Evolutionary conservation across 139 green algal genomes (phyloP).

Genomic region (Marvania coccoides): DNA sequence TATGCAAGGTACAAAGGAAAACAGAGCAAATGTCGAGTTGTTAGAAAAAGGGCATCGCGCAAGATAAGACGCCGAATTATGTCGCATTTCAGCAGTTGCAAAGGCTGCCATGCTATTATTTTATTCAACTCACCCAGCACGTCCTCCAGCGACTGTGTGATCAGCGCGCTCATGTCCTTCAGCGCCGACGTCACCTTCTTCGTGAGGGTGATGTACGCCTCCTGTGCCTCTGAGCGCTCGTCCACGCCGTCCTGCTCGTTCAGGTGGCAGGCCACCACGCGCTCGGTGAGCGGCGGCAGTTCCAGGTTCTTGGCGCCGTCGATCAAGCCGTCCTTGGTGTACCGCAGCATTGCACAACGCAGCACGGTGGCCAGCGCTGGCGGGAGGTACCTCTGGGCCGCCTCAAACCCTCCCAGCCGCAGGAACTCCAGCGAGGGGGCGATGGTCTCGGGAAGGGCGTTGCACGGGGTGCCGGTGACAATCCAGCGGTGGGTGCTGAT

Average conservation of each 20-base stretch:
- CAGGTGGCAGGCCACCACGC: not conserved
- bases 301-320: constrained; percentile 14
- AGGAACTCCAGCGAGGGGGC: constrained; percentile 6
- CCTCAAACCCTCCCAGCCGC: not conserved
- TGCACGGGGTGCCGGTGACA: constrained; percentile 18
- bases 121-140: no score
- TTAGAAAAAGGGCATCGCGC: no score
- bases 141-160: no score
- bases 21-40: no score
- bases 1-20: no score
- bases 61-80: no score
- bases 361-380: constrained; percentile 6
- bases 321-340: constrained; percentile 12
- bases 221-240: no score
- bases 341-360: constrained; percentile 3
- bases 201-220: no score
- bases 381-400: not conserved
- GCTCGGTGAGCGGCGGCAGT: constrained; percentile 4
- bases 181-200: no score
- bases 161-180: no score
- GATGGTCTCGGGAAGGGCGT: constrained; percentile 7
- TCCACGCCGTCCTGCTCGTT: not conserved
- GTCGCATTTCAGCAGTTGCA: no score
- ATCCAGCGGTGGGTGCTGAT: constrained; percentile 15
- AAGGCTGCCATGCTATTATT: no score